Conservation (phyloP, 2,329 filamentous ascomycete species). For the Fusarium sambucinum region DNA sequence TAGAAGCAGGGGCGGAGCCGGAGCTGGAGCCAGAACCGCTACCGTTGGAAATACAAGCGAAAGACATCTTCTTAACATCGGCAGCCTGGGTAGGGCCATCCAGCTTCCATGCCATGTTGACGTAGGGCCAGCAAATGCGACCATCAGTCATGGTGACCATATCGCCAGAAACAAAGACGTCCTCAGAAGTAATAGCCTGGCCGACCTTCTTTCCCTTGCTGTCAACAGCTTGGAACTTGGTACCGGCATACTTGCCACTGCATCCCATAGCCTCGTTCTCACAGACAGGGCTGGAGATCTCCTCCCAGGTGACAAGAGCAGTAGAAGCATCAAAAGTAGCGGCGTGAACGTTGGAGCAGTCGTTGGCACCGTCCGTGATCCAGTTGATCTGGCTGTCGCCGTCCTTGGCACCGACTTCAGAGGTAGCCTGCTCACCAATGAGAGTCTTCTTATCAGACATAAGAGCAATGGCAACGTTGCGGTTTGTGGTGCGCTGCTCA, state of each 20-base stretch:
- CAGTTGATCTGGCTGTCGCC: slow-evolving; percentile 72
- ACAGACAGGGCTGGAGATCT: slow-evolving; percentile 67
- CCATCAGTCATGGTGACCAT: slow-evolving; percentile 71
- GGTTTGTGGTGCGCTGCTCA: slow-evolving; percentile 66
- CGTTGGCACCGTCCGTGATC: slow-evolving; percentile 64
- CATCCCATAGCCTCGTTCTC: slow-evolving; percentile 70
- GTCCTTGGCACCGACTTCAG: slow-evolving; percentile 62
- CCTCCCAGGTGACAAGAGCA: slow-evolving; percentile 71
- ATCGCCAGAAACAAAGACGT: slow-evolving; percentile 71
- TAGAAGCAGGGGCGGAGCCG: too few species aligned
- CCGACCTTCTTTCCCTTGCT: slow-evolving; percentile 65
- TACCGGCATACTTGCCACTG: slow-evolving; percentile 68
- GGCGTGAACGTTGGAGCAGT: slow-evolving; percentile 70
- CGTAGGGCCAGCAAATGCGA: slow-evolving; percentile 72
- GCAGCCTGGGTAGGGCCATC: slow-evolving; percentile 39
- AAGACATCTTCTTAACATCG: slow-evolving; percentile 61
- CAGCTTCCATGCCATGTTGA: slow-evolving; percentile 65
- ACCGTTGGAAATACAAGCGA: slow-evolving; percentile 59
- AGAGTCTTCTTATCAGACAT: slow-evolving; percentile 70
- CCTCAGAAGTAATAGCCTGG: slow-evolving; percentile 60
- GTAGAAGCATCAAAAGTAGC: slow-evolving; percentile 65
- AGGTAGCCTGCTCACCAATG: slow-evolving; percentile 65
- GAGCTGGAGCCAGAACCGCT: too few species aligned
- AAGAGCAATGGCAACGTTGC: slow-evolving; percentile 69
- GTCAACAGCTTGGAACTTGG: slow-evolving; percentile 69